Evolutionary conservation across 2,329 filamentous ascomycete species (phyloP), one percentile per base, ranked within the genome.

Genomic region (Pyrenochaeta sp.): DNA sequence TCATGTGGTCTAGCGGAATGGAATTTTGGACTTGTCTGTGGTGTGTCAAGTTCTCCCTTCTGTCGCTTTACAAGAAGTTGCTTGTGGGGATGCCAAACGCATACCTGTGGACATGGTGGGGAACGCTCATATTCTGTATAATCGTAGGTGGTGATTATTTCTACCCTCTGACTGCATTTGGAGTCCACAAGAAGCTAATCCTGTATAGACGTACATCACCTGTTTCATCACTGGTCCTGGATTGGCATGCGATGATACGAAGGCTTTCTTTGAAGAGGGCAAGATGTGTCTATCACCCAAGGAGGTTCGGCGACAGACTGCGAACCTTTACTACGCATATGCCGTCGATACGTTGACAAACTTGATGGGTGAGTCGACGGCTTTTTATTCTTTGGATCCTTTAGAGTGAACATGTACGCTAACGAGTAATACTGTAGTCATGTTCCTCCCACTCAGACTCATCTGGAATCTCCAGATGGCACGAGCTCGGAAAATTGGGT

Each of bases 41-140:
- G 77, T 68, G 75, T 36, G 74, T 79, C 50, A 81, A 81, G 58
- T 71, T 79, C 24, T 76, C 74, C 5, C 65, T 81, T 34, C 65
- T 81, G 49, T 68, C 74, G 15, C 69, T 81, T 44, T 80, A 80
- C 61, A 76, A 75, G 44, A 71, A 74, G 24, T 60, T 80, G 15
- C 64, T 80, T 49, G 59, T 56, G 7, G 76, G 77, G 1, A 64
- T 78, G 15, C 58, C 58, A 3, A 67, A 62, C 1, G 51, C 55
- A 24, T 76, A 78, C 37, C 66, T 72, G 25, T 72, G 64, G 28
- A 64, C 77, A 45, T 81, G 78, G 79, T 77, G 75, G 75, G 64
- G 53, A 5, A 71, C 79, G 2, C 24, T 77, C 27, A 54, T 65
- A 1, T 78, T 79, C 54, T 76, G 69, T 24, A 37, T 73, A 13